These are phyloP conservation scores for Termitomyces sp. DNA, from an alignment of 768 basidiomycete genomes.

Conservation along the genomic window DNA sequence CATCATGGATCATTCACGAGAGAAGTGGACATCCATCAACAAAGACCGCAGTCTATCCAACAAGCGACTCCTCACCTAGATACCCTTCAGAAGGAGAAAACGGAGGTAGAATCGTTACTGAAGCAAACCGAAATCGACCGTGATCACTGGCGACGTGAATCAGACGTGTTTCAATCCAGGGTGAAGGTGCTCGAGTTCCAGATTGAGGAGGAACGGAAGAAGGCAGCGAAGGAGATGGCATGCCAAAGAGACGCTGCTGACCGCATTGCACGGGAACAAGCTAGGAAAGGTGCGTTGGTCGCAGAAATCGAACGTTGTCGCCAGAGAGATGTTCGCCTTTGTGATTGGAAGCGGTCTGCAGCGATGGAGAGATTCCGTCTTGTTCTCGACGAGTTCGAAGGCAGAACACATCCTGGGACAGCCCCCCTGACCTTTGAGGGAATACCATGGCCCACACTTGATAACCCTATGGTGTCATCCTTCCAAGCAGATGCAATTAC, in stretches of 20 bases:
- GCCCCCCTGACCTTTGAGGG: constrained; percentile 12
- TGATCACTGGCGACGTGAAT: background rate
- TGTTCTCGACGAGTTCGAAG: constrained; percentile 11
- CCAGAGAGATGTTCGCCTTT: constrained; percentile 2
- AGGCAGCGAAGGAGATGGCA: background rate
- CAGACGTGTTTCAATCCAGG: background rate
- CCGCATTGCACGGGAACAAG: background rate
- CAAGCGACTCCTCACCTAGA: background rate
- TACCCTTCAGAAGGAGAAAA: background rate
- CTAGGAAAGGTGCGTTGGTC: background rate
- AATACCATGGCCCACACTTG: constrained; percentile 15
- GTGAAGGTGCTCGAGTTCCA: background rate
- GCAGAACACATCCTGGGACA: constrained; percentile 13
- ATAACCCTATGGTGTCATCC: background rate
- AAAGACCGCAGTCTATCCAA: background rate
- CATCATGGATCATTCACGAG: background rate
- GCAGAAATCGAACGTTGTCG: background rate
- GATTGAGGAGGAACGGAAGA: background rate
- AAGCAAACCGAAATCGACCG: background rate
- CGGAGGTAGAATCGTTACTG: background rate
- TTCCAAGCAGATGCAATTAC: background rate
- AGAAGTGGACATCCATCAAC: background rate
- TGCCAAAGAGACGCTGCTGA: background rate
- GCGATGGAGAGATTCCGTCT: constrained; percentile 5
- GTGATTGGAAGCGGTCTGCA: background rate